Conservation (phyloP, 495 filamentous ascomycete genomes). For the Rostrohypoxylon terebratum region DNA sequence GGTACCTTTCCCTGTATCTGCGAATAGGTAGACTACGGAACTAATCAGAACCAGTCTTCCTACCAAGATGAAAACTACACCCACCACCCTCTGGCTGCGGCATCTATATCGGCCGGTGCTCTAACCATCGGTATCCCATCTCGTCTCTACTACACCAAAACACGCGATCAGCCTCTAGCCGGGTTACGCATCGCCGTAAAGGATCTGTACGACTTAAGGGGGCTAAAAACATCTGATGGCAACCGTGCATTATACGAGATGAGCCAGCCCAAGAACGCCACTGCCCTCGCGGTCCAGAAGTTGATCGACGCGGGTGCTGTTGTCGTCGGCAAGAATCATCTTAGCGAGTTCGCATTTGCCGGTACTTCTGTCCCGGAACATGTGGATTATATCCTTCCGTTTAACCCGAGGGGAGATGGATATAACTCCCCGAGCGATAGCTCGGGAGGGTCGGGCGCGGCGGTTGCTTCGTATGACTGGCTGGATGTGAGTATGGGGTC, state of each 20-base stretch:
- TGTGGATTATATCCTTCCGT: neutral
- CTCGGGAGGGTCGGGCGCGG: constrained; percentile 61
- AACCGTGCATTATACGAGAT: constrained; percentile 5
- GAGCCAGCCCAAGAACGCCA: neutral
- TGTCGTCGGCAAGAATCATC: neutral
- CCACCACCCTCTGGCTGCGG: neutral
- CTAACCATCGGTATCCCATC: constrained; percentile 4
- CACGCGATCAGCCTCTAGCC: neutral
- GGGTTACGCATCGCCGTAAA: constrained; percentile 1
- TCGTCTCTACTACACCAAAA: neutral
- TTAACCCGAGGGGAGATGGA: constrained; percentile 68
- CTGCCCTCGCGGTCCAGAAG: neutral
- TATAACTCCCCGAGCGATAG: constrained; percentile 63
- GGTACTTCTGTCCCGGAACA: neutral
- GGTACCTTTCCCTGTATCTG: neutral
- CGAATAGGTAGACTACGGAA: neutral
- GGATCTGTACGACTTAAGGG: neutral
- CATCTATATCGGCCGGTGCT: neutral
- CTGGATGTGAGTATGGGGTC: constrained; percentile 65
- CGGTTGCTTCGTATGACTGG: constrained; percentile 65
- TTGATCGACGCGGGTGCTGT: constrained; percentile 4
- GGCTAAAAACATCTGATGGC: neutral
- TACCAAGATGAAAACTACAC: neutral
- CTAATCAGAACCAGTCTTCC: neutral
- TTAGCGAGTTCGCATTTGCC: neutral